Base-by-base conservation (phyloP, 2,329 filamentous ascomycete genomes). In the Cytospora piceicola region DNA sequence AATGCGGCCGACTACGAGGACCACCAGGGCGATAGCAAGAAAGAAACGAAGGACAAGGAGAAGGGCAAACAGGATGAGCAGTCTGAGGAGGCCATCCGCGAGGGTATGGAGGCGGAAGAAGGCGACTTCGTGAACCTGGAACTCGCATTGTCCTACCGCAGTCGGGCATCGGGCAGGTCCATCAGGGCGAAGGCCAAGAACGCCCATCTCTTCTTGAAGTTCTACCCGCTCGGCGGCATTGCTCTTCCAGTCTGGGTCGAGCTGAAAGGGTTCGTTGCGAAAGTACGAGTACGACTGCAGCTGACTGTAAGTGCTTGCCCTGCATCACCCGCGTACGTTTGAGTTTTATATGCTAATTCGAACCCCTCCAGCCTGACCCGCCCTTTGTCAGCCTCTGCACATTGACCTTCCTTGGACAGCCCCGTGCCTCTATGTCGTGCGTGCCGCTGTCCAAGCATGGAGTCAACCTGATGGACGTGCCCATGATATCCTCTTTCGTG, bases 121-220 rank as follows among this genome's bases (percentile, higher is more conserved):
- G 90, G 90, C 14, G 90, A 92, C 69, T 93, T 93, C 71, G 83
- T 93, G 74, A 93, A 93, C 72, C 77, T 93, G 61, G 91, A 94
- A 73, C 79, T 93, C 20, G 89, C 89, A 0, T 89, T 93, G 71
- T 88, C 90, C 1, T 94, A 93, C 74, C 83, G 88, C 42, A 86
- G 88, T 12, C 82, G 88, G 34, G 84, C 85, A 0, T 85, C 83
- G 11, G 83, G 83, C 34, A 87, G 85, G 68, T 86, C 83, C 2
- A 79, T 91, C 68, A 82, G 81, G 69, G 79, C 81, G 58, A 89
- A 90, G 68, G 84, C 88, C 20, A 90, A 90, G 71, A 91, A 91
- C 71, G 90, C 90, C 36, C 90, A 93, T 75, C 79, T 92, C 0
- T 89, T 87, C 69, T 80, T 92, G 54, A 88, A 88, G 9, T 92